Evolutionary conservation across 345 rosid species (phyloP).

Genomic region (Luvunga scandens): DNA sequence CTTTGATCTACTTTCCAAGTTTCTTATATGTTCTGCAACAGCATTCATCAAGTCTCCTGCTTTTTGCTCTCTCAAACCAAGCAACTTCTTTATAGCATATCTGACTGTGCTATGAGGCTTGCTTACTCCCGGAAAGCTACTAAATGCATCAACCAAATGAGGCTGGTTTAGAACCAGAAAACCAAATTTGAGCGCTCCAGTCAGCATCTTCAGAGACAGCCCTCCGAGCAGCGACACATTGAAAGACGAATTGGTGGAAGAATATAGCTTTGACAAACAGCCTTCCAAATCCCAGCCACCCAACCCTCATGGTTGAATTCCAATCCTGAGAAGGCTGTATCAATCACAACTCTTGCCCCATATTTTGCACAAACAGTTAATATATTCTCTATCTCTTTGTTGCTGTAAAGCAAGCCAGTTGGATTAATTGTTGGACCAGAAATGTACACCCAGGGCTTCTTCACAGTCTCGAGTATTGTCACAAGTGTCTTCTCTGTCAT

Average conservation of each 20-base stretch:
- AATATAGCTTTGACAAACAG: slow-evolving; percentile 40
- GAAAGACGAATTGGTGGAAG: slow-evolving; percentile 43
- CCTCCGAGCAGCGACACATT: slow-evolving; percentile 78
- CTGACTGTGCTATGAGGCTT: slow-evolving; percentile 79
- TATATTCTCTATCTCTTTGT: slow-evolving; percentile 60
- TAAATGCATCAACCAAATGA: slow-evolving; percentile 49
- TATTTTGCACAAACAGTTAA: slow-evolving; percentile 61
- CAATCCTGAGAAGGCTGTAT: slow-evolving; percentile 88
- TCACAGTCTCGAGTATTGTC: slow-evolving; percentile 47
- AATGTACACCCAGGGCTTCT: slow-evolving; percentile 88
- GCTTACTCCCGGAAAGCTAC: slow-evolving; percentile 75
- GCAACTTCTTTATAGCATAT: slow-evolving; percentile 79
- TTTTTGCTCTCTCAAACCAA: slow-evolving; percentile 53
- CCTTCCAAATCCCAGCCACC: slow-evolving; percentile 61
- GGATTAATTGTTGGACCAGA: slow-evolving; percentile 92
- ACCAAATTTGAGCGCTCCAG: slow-evolving; percentile 70
- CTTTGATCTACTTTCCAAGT: slow-evolving; percentile 55
- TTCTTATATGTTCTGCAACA: slow-evolving; percentile 43
- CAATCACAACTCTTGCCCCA: slow-evolving; percentile 81
- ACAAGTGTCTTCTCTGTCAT: no score
- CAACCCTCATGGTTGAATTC: slow-evolving; percentile 57
- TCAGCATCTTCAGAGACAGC: slow-evolving; percentile 66
- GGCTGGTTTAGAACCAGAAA: slow-evolving; percentile 59
- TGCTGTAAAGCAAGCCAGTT: slow-evolving; percentile 75
- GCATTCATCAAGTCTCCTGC: slow-evolving; percentile 50